A percentile compares a stretch with the other conserved stretches of the same genome.
Conservation (phyloP, 2,329 filamentous ascomycete species). For the Graphium sp. region DNA sequence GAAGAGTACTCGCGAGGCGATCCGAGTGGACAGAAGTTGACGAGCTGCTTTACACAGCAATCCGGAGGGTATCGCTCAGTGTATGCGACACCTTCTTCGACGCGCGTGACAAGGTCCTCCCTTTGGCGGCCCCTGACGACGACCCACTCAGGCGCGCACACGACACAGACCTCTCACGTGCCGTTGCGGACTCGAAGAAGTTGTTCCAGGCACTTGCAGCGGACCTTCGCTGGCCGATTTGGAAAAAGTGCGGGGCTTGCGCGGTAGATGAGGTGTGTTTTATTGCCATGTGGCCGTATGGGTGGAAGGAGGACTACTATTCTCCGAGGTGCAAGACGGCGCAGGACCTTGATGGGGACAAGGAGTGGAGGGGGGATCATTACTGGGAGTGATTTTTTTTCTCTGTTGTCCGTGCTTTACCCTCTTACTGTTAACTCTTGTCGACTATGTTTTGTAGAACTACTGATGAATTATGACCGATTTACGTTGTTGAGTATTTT, state of each 20-base stretch:
- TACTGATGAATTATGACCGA: too few species aligned
- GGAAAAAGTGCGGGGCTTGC: constrained; percentile 40
- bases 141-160: constrained; percentile 1
- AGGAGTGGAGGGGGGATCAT: too few species aligned
- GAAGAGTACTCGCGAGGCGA: constrained; percentile 9
- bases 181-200: constrained; percentile 4
- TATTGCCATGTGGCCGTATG: constrained; percentile 48
- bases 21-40: constrained; percentile 21
- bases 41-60: constrained; percentile 22
- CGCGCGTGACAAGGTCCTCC: constrained; percentile 3
- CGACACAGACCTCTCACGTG: too few species aligned
- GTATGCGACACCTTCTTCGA: constrained; percentile 20
- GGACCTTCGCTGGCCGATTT: constrained; percentile 40
- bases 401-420: too few species aligned
- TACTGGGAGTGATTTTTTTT: too few species aligned
- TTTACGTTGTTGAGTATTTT: too few species aligned
- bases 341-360: too few species aligned
- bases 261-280: constrained; percentile 35
- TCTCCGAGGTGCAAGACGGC: constrained; percentile 4
- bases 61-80: constrained; percentile 17
- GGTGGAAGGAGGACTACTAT: constrained; percentile 32
- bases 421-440: too few species aligned
- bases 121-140: not conserved
- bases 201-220: constrained; percentile 18
- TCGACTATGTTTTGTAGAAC: too few species aligned